Evolutionary conservation across 2,329 filamentous ascomycete genomes (phyloP).

Genomic region (Nigrospora osmanthi): DNA sequence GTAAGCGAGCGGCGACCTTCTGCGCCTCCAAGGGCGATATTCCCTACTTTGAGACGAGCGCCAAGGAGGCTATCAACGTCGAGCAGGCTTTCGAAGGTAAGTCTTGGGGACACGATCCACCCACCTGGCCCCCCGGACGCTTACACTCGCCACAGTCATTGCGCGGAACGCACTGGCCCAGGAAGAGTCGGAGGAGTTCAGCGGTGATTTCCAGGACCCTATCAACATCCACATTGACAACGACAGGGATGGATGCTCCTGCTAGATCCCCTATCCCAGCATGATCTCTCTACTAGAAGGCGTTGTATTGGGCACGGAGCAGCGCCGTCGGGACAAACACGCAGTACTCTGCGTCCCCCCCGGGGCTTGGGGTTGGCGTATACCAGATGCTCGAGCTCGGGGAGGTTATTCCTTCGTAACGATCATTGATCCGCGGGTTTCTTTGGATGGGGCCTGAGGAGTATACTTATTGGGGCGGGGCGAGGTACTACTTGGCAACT

Average conservation of each 20-base stretch:
- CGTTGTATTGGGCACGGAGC: no score
- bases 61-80: constrained; percentile 97
- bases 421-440: no score
- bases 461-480: no score
- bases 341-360: no score
- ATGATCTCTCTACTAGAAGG: no score
- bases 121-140: neutral
- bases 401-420: no score
- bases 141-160: constrained; percentile 57
- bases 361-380: no score
- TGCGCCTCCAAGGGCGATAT: constrained; percentile 97
- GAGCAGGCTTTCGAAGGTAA: constrained; percentile 69
- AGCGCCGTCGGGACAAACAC: no score
- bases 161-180: constrained; percentile 91
- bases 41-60: constrained; percentile 98
- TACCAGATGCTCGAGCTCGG: no score
- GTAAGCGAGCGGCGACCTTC: constrained; percentile 93
- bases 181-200: constrained; percentile 97
- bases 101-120: constrained; percentile 8
- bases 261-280: constrained; percentile 41
- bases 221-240: constrained; percentile 98
- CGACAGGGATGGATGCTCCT: constrained; percentile 87
- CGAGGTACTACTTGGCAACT: no score
- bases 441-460: no score
- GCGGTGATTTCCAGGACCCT: constrained; percentile 92